Base-by-base conservation (phyloP, 2,329 filamentous ascomycete species). In the Calonectria naviculata region DNA sequence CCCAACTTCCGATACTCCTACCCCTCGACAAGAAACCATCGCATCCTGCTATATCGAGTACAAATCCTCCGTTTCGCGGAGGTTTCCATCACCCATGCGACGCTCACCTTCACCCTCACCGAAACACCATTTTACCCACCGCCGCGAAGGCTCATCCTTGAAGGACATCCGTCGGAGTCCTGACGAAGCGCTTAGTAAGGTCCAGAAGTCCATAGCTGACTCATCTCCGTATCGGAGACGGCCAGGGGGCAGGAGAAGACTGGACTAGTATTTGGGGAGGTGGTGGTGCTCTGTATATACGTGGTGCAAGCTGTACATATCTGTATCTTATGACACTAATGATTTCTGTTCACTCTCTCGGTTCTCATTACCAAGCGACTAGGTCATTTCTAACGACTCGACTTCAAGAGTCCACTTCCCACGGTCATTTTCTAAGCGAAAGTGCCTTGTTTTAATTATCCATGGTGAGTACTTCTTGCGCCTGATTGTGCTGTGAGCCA, bases 151-250 rank as follows among this genome's bases (percentile, higher is more conserved):
- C 67, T 69, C 65, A 36, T 70, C 66, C 21, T 54, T 68, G 24
- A 77, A 73, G 65, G 78, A 82, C 58, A 81, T 83, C 69, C 82
- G 85, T 75, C 84, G 85, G 73, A 86, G 85, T 80, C 87, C 85
- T 36, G 87, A 87, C 58, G 84, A 86, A 77, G 78, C 82, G 67
- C 71, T 84, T 44, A 85, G 86, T 66, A 86, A 85, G 73, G 84
- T 89, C 74, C 86, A 86, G 72, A 89, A 89, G 77, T 78, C 84
- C 65, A 78, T 80, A 70, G 78, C 83, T 67, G 86, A 88, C 71
- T 73, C 80, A 29, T 73, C 77, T 64, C 52, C 31, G n/a, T 17
- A 12, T 24, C 82, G 85, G 76, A 83, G 81, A 70, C 84, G 85
- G 78, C 81, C 82, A 1, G 85, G 81, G 73, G 80, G 81, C 71